Base-by-base conservation (phyloP, 208 protist species). In the Trypanosoma scelopori region DNA sequence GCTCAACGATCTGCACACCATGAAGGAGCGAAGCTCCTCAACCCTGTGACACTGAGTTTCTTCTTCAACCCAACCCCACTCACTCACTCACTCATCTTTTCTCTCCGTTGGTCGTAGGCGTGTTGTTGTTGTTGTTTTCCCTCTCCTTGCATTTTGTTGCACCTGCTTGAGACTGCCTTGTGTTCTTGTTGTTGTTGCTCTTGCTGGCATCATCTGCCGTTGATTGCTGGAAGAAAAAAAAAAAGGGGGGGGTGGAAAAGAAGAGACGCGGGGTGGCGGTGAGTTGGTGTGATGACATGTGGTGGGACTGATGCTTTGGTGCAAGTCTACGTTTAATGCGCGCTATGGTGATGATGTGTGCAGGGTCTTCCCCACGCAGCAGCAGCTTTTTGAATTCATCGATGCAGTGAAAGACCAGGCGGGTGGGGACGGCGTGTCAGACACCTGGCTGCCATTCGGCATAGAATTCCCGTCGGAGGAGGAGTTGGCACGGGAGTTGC, bases 381-480 rank as follows among this genome's bases (percentile, higher is more conserved):
- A 87, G 49, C 68, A 92, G n/a, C 70, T 94, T 11, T 92, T 94
- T 60, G 79, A 84, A 22, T 94, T 91, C 46, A 76, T 94, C 4
- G 89, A 94, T 63, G 22, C 25, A 5, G 22, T 43, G 39, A 32
- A 37, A 16, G 13, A 39, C 47, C 16, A 22, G 4, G 41, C 49
- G 25, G 1, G 35, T 18, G 4, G 30, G 35, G 27, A 47, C 22
- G 55, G 20, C 18, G 32, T 25, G 7, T 4, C 7, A 2, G 12
- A 42, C 18, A 37, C 3, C 12, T 94, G 85, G 85, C 67, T 85
- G 23, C 87, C 84, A 39, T 94, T 94, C 61, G 82, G 82, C 20
- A 84, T 94, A 22, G 89, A 94, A 59, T 86, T 94, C 61, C 81
- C 81, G 0, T 91, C 89, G 11, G 79, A 86, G 25, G 55, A 70